These are phyloP conservation scores for Alternaria sp. DNA, from an alignment of 2,329 filamentous ascomycete species.

Conservation along the genomic window DNA sequence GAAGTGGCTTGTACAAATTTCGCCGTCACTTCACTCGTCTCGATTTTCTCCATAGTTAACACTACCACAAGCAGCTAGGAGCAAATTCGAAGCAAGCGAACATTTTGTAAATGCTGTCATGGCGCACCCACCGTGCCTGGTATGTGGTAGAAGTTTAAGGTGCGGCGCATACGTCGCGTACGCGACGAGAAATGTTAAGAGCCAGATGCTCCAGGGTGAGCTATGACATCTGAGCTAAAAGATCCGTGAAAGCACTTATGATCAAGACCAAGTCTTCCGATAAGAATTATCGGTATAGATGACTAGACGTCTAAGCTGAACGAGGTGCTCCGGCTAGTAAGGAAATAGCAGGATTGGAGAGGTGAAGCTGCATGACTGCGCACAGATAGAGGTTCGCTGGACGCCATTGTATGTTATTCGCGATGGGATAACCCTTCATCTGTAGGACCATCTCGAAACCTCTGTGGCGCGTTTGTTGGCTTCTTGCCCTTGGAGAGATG, in stretches of 20 bases:
- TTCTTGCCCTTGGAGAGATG: neutral
- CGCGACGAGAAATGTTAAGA: neutral
- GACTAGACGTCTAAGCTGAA: neutral
- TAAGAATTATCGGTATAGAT: neutral
- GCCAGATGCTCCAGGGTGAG: neutral
- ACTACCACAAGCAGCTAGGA: neutral
- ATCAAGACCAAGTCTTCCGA: neutral
- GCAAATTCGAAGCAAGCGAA: neutral
- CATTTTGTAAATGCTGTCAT: neutral
- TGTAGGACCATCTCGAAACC: neutral
- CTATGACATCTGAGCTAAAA: neutral
- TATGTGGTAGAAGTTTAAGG: neutral
- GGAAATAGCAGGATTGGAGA: neutral
- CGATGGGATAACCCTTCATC: neutral
- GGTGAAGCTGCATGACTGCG: neutral
- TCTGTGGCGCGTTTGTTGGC: neutral
- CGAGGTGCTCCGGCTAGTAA: neutral
- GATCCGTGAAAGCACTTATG: neutral
- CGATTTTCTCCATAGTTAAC: too few species aligned
- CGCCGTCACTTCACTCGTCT: neutral
- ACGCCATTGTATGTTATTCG: neutral
- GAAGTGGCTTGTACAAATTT: neutral
- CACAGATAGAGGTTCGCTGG: neutral
- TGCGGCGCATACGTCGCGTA: neutral
- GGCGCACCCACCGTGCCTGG: neutral